Evolutionary conservation across 176 grass and related monocot genomes (phyloP).

Genomic region (Oryza punctata): DNA sequence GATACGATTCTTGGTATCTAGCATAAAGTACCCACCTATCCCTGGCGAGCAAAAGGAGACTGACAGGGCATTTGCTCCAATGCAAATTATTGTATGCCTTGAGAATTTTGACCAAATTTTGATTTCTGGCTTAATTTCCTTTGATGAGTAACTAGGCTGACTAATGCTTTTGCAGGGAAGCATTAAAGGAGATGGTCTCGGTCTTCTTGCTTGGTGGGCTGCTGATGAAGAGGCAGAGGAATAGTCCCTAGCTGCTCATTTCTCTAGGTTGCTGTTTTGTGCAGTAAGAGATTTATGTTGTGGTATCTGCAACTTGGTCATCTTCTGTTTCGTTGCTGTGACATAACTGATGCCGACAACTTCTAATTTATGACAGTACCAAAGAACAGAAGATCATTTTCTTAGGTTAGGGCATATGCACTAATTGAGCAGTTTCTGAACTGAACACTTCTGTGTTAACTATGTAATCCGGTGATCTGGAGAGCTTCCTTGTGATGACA

Average conservation of each 20-base stretch:
- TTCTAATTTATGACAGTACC: neutral
- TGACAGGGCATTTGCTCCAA: conserved; percentile 76
- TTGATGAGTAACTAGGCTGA: neutral
- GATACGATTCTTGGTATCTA: conserved; percentile 83
- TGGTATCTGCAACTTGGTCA: neutral
- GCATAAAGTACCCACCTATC: conserved; percentile 73
- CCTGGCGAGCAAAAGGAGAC: conserved; percentile 81
- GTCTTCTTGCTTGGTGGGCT: conserved; percentile 82
- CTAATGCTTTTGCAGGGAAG: conserved; percentile 62
- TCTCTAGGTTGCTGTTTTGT: neutral
- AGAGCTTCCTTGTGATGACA: neutral
- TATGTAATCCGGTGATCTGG: neutral
- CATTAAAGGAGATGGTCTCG: conserved; percentile 83
- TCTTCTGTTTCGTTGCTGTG: neutral
- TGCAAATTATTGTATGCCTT: conserved; percentile 71
- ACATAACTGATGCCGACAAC: neutral
- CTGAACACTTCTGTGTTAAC: neutral
- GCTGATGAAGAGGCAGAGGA: conserved; percentile 40
- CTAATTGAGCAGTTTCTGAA: neutral
- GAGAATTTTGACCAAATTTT: neutral
- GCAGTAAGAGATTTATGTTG: conserved; percentile 11
- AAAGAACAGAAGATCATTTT: neutral
- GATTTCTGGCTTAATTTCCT: neutral
- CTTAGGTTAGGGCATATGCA: neutral
- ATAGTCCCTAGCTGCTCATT: conserved; percentile 38